Evolutionary conservation across 1,284 basidiomycete genomes (phyloP), one percentile per base, ranked within the genome.

Genomic region (Porodaedalea pini): DNA sequence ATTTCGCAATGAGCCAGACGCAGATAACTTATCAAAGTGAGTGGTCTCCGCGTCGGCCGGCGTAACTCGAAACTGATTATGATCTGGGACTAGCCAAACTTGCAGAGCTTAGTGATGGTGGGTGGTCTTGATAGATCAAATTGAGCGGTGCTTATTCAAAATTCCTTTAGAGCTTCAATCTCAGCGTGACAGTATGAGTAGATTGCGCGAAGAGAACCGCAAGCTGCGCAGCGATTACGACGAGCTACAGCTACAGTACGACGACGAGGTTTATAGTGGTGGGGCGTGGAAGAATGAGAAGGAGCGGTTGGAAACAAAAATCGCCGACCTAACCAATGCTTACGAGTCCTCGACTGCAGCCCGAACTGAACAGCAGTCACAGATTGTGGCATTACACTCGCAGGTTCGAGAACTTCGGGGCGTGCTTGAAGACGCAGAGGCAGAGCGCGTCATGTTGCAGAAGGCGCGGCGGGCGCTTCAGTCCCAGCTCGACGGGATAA

Each of bases 241-340:
- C 59, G 85, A 90, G 55, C 78, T 93, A 2, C 86, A 90, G 63
- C 71, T 87, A 40, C 80, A 82, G 37, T 85, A 84, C 63, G 88
- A 92, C 60, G 86, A 91, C 62, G 89, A 92, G 64, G 78, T 86
- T 0, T 89, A 88, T 69, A 88, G 80, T 58, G 85, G 85, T 45
- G 81, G 85, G 8, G 82, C 86, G 2, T 93, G 90, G 90, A 89
- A 88, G 75, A 88, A 90, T 63, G 90, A 93, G 71, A 90, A 85
- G 68, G 90, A 92, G 60, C 84, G 89, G 8, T 74, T 93, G 68
- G 90, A 94, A 61, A 86, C 82, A 43, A 92, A 92, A 76, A 89
- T 92, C 51, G 69, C 69, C 7, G 89, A 92, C 67, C 68, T 92
- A 56, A 86, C 81, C 15, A 85, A 84, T 54, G 91, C 88, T 0